Percentiles rank a stretch among this genome's conserved stretches.
Conservation (phyloP, 768 basidiomycete species). For the Kwoniella sp. region DNA sequence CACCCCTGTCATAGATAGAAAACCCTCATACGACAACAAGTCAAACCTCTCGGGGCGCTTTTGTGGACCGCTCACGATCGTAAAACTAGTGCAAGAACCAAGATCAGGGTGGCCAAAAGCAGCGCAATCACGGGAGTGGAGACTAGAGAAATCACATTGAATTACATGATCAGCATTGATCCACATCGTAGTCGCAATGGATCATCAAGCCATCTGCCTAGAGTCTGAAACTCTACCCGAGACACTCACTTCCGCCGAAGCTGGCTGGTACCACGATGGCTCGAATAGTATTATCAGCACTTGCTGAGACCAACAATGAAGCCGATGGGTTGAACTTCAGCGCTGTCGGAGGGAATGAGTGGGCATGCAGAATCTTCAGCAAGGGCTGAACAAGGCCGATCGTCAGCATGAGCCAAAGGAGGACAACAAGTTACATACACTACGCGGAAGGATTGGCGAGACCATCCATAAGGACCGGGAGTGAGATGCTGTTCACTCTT, state of each 20-base stretch:
- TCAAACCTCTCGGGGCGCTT: no score
- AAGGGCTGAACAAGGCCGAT: constrained; percentile 65
- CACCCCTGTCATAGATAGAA: no score
- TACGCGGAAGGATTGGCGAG: no score
- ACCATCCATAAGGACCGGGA: no score
- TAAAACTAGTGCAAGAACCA: constrained; percentile 20
- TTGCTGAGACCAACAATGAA: constrained; percentile 79
- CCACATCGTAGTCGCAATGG: no score
- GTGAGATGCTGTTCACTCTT: background rate
- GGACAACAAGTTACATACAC: no score
- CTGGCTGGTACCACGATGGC: constrained; percentile 69
- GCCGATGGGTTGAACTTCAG: constrained; percentile 83
- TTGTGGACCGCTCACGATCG: no score
- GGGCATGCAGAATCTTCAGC: constrained; percentile 83
- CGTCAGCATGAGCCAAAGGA: no score
- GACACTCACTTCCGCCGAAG: constrained; percentile 53
- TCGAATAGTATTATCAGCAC: constrained; percentile 84
- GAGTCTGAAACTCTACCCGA: background rate
- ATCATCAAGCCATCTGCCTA: no score
- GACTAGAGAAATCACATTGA: constrained; percentile 1
- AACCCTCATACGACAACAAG: no score
- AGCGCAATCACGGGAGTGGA: constrained; percentile 25
- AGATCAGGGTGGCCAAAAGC: constrained; percentile 20
- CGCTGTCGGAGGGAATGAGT: constrained; percentile 90
- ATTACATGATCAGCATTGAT: no score